Evolutionary conservation across 2,329 filamentous ascomycete genomes (phyloP).

Genomic region (Niveomyces coronatus): DNA sequence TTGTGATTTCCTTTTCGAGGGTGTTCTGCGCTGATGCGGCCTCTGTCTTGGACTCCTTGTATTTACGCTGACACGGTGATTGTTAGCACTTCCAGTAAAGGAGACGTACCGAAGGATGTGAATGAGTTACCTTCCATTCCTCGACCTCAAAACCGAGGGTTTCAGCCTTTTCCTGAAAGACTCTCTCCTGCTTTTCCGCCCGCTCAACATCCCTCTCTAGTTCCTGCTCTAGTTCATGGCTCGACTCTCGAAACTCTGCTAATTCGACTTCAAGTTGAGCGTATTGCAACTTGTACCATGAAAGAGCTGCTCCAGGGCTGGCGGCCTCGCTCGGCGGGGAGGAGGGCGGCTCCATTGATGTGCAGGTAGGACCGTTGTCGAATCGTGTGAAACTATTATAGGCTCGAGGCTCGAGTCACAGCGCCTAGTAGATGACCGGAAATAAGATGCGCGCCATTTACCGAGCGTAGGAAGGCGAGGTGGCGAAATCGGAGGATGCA

Average conservation of each 20-base stretch:
- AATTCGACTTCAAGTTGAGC: slow-evolving; percentile 86
- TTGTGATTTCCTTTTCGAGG: slow-evolving; percentile 93
- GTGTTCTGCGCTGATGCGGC: slow-evolving; percentile 72
- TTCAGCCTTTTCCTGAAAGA: slow-evolving; percentile 80
- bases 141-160: slow-evolving; percentile 79
- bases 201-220: slow-evolving; percentile 93
- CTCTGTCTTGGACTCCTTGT: slow-evolving; percentile 88
- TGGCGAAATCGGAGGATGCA: no score
- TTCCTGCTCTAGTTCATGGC: slow-evolving; percentile 86
- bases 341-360: slow-evolving; percentile 56
- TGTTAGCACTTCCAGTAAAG: slow-evolving; percentile 12
- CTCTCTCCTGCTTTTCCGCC: slow-evolving; percentile 84
- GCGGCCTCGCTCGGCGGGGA: slow-evolving; percentile 48
- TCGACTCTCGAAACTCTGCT: slow-evolving; percentile 86
- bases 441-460: no score
- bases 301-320: slow-evolving; percentile 62
- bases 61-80: slow-evolving; percentile 78
- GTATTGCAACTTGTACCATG: slow-evolving; percentile 95
- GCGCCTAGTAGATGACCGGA: no score
- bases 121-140: slow-evolving; percentile 86
- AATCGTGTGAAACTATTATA: no score
- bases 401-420: no score
- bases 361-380: no score
- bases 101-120: slow-evolving; percentile 1
- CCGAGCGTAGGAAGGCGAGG: no score